Evolutionary conservation across 1,139 yeast species (phyloP), one percentile per base, ranked within the genome.

Genomic region (Insectozyma bohioensis): DNA sequence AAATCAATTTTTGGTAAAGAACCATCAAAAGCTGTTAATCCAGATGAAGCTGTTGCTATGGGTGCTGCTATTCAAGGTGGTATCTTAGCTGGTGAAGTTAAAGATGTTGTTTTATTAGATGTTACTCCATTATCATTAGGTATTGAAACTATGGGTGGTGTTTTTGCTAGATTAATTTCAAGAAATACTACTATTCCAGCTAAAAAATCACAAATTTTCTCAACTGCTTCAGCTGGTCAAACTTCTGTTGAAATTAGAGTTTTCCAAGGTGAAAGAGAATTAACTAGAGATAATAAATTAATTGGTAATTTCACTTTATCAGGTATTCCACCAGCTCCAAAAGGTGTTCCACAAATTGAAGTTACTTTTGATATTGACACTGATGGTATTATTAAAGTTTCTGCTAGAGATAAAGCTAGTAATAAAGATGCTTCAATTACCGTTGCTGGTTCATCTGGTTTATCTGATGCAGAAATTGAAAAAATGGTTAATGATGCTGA

Each of bases 31-130:
- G 90, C 96, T 50, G 97, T 92, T 61, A 94, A 92, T 85, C 99
- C 99, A 55, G 98, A 92, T 67, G 98, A 92, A 76, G 99, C 98
- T 47, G 99, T 92, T 51, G 98, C 98, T 58, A 87, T 92, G 73
- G 99, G 99, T 76, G 98, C 98, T 49, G 98, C 98, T 48, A 92
- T 92, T 56, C 98, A 92, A 74, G 98, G 97, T 74, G 98, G 97
- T 61, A 96, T 92, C 48, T 78, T 92, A 51, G 88, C 97, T 40
- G 98, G 98, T 74, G 97, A 94, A 66, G 96, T 94, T 52, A 92
- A 90, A 63, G 97, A 54, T 37, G 59, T 54, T 40, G 59, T 54
- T 28, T 75, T 92, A 55, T 81, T 92, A 58, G 98, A 92, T 71
- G 98, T 92, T 44, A 90, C 97, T 79, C 97, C 97, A 62, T 80